Evolutionary conservation across 306 rosid genomes (phyloP).

Genomic region (Cucurbita argyrosperma): DNA sequence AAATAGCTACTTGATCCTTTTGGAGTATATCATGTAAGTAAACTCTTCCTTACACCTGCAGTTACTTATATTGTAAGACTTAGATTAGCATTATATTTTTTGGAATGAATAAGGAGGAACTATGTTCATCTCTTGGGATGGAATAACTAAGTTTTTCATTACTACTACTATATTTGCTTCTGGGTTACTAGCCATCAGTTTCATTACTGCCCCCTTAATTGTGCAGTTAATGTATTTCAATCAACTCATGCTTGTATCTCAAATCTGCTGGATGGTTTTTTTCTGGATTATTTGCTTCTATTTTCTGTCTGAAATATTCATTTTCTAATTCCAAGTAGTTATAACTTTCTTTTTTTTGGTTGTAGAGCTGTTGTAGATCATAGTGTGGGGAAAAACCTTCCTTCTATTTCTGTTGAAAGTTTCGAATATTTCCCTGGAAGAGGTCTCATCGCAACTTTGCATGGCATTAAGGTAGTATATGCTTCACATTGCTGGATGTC

Average conservation of each 20-base stretch:
- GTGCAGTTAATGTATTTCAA: background rate
- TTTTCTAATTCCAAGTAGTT: background rate
- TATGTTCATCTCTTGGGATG: background rate
- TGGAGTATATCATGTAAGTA: background rate
- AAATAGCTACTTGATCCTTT: background rate
- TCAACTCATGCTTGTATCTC: background rate
- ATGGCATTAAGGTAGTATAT: conserved; percentile 48
- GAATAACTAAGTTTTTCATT: background rate
- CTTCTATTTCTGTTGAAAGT: conserved; percentile 81
- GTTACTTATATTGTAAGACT: background rate
- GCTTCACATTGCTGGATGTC: background rate
- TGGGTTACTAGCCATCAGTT: background rate
- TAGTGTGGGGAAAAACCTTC: conserved; percentile 87
- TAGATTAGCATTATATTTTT: background rate
- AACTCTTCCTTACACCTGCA: background rate
- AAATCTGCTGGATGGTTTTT: background rate
- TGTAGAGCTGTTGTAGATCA: conserved; percentile 97
- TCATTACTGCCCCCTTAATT: background rate
- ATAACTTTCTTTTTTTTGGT: conserved; percentile 4
- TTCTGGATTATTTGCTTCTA: background rate
- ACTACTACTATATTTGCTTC: background rate
- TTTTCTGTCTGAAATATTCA: background rate
- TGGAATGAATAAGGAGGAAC: background rate
- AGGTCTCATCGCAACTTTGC: conserved; percentile 81
- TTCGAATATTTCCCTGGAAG: conserved; percentile 93